Evolutionary conservation across 768 basidiomycete species (phyloP), one percentile per base, ranked within the genome.

Genomic region (Melanogaster broomeanus): DNA sequence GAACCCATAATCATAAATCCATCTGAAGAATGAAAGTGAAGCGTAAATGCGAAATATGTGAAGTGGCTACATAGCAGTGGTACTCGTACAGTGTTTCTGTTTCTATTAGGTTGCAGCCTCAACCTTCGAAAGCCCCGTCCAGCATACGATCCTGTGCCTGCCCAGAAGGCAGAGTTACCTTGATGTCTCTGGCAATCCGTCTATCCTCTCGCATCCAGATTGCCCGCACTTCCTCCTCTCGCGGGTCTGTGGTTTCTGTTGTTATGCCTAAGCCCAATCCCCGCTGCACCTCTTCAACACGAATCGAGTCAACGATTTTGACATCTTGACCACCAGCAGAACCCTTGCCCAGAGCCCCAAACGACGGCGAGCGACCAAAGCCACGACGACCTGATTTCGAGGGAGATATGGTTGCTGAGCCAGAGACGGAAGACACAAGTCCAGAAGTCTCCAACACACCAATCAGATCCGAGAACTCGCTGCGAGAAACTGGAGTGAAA

Each of bases 391-490:
- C 74, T 25, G 78, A 74, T 58, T 75, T 80, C 16, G 74, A 70
- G 0, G 80, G 74, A 8, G 77, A 72, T 4, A 70, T 55, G 19
- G 68, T 56, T 40, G 60, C 53, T 45, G 63, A 45, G 53, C 63
- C 48, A 65, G 72, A 11, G 70, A 3, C 78, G 56, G 43, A 57
- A 0, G 76, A 73, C 9, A 87, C 69, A 7, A 90, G 72, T 2
- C 90, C 91, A 7, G 80, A 77, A 4, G 86, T 88, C 68, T 93
- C 90, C 33, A 93, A 70, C 42, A 92, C 72, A 22, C 81, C 78
- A 1, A 88, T 61, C 3, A 93, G 74, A 57, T 93, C 90, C 0
- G 76, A 72, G 56, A 93, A 91, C 59, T 92, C 90, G 63, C 81
- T 88, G 9, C 87, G 77, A 10, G 85, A 88, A 2, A 87, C 88